A percentile compares a stretch with the other conserved stretches of the same genome.
Evolutionary conservation across 1,284 basidiomycete genomes (phyloP).

Genomic region (Melampsora americana): DNA sequence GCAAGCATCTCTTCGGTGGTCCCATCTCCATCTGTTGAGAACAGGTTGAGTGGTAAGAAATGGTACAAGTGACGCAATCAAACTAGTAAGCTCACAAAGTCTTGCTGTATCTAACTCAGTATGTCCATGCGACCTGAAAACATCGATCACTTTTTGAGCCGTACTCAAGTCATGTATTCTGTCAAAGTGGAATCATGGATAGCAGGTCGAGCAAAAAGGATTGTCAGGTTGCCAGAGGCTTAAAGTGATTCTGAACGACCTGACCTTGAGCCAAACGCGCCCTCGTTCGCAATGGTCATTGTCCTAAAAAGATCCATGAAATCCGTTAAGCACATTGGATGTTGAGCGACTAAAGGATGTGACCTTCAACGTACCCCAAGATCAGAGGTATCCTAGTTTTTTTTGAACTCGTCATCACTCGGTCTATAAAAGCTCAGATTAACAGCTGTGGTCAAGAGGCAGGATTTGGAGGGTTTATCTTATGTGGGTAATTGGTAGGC

Average conservation of each 20-base stretch:
- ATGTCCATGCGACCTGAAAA: conserved; percentile 49
- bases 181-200: background rate
- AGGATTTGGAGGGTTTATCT: too few species aligned
- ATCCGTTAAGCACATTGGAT: background rate
- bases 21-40: conserved; percentile 10
- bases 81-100: conserved; percentile 46
- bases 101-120: conserved; percentile 50
- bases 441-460: too few species aligned
- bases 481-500: too few species aligned
- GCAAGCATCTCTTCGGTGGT: conserved; percentile 2
- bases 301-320: background rate
- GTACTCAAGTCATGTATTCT: conserved; percentile 1
- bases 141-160: conserved; percentile 48
- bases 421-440: too few species aligned
- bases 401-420: background rate
- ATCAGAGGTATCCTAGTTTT: conserved; percentile 12
- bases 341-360: too few species aligned
- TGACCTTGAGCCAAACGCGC: background rate
- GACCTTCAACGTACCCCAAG: conserved; percentile 4
- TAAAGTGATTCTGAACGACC: background rate
- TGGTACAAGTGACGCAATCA: background rate
- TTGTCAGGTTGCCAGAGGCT: background rate
- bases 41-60: background rate
- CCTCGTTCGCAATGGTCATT: conserved; percentile 2
- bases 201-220: background rate